Base-by-base conservation (phyloP, 2,329 filamentous ascomycete species). In the Alternaria angustiovoidea region DNA sequence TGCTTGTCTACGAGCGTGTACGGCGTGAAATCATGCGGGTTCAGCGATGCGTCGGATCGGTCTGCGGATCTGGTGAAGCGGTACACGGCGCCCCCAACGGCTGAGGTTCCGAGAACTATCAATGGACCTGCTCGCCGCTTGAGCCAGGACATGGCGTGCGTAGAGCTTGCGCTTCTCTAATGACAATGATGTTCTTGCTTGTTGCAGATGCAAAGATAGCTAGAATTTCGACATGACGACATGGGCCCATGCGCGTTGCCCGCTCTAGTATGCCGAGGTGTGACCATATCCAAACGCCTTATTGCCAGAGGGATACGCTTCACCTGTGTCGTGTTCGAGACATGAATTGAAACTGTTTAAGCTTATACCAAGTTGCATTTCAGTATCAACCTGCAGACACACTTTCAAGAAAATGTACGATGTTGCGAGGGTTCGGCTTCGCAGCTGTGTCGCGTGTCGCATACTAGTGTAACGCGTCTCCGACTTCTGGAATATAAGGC, bases 1-100 rank as follows among this genome's bases (percentile, higher is more conserved):
- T 90, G 85, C 66, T 86, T 87, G 26, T 82, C 77, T 16, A 85
- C 81, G 63, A 95, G 85, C 26, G 83, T 86, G 79, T 91, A 94
- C 3, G 87, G 85, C 36, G 85, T 85, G 77, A 93, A 93, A 24
- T 81, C 84, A 57, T 82, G 80, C 14, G 81, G 76, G 78, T 91
- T 89, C 60, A 92, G 69, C 26, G 76, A 71, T 43, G 66, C 63
- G 36, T 73, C 67, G n/a, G 69, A 67, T 30, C 65, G 51, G 28
- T 65, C 63, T n/a, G 71, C 46, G 16, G 71, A 60, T 26, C 57
- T 66, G 11, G 62, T 46, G 64, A 68, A 73, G 60, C 75, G 76
- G 56, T 78, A 79, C 20, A 70, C 71, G 28, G 75, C 74, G 47
- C 76, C 76, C 36, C 71, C 75, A 20, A 73, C 57, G 26, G 73